Conservation (phyloP, 176 grass and related monocot species). For the Oropetium thomaeum region DNA sequence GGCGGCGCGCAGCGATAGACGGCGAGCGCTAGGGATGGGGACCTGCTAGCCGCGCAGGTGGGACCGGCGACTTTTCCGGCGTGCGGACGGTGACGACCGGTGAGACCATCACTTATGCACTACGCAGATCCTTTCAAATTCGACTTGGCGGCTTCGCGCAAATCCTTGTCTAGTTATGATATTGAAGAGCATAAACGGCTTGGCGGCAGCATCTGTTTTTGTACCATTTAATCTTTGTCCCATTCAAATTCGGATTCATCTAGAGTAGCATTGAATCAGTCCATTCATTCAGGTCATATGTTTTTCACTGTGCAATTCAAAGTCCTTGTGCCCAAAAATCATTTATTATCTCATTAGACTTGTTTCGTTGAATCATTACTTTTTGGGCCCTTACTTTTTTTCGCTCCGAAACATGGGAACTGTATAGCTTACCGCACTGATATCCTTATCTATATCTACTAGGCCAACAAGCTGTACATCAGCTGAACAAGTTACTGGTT, state of each 20-base stretch:
- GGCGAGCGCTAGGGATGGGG: neutral
- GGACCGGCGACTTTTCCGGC: neutral
- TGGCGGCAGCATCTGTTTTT: neutral
- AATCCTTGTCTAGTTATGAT: neutral
- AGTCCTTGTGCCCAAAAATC: neutral
- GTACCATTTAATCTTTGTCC: neutral
- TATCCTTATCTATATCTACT: slow-evolving; percentile 15
- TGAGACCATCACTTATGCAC: neutral
- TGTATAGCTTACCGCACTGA: neutral
- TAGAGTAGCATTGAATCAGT: neutral
- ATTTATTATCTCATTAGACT: neutral
- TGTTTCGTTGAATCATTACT: neutral
- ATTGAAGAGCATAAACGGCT: neutral
- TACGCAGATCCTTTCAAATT: slow-evolving; percentile 13
- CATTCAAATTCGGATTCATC: neutral
- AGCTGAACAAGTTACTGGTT: slow-evolving; percentile 6
- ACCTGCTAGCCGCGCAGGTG: neutral
- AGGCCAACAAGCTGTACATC: neutral
- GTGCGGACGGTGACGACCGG: neutral
- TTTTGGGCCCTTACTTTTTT: no score
- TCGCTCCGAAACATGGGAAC: neutral
- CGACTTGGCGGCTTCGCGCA: no score
- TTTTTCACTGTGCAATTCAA: neutral
- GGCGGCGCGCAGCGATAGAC: neutral
- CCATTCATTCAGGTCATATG: neutral